Conservation (phyloP, 2,329 filamentous ascomycete genomes). For the Sarocladiaceae sp. region DNA sequence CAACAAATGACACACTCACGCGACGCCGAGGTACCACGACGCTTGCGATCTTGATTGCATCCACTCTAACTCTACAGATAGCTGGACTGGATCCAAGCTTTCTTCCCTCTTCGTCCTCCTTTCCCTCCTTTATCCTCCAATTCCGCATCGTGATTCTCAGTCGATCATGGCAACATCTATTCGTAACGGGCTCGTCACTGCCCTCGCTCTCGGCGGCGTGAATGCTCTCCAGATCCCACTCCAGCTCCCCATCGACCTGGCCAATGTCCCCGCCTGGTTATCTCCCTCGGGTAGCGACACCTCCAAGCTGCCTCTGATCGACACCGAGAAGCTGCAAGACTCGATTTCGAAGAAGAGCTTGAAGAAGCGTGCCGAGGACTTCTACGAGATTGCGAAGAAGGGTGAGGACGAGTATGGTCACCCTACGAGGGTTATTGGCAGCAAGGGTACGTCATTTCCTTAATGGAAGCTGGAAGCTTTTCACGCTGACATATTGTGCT, state of each 20-base stretch:
- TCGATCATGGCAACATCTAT: background rate
- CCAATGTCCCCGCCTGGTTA: background rate
- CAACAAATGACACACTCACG: conserved; percentile 7
- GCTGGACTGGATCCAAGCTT: no score
- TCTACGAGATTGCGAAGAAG: conserved; percentile 59
- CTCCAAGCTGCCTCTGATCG: conserved; percentile 36
- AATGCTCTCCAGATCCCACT: conserved; percentile 14
- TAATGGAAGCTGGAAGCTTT: background rate
- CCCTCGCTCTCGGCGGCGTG: conserved; percentile 10
- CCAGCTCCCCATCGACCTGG: conserved; percentile 5
- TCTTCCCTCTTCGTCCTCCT: no score
- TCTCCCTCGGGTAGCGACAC: conserved; percentile 1
- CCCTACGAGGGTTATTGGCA: conserved; percentile 68
- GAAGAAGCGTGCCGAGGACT: conserved; percentile 52
- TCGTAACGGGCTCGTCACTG: conserved; percentile 5
- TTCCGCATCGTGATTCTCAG: background rate
- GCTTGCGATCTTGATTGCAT: background rate
- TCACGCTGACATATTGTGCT: background rate
- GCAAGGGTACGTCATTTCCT: conserved; percentile 41
- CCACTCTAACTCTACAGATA: background rate
- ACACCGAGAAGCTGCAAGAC: conserved; percentile 51
- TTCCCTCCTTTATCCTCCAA: background rate
- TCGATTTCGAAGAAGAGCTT: conserved; percentile 54
- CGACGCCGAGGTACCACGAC: conserved; percentile 1
- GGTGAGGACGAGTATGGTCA: conserved; percentile 59